A percentile compares a stretch with the other conserved stretches of the same genome.
Conservation (phyloP, 2,329 filamentous ascomycete species). For the Stromatinia cepivora region DNA sequence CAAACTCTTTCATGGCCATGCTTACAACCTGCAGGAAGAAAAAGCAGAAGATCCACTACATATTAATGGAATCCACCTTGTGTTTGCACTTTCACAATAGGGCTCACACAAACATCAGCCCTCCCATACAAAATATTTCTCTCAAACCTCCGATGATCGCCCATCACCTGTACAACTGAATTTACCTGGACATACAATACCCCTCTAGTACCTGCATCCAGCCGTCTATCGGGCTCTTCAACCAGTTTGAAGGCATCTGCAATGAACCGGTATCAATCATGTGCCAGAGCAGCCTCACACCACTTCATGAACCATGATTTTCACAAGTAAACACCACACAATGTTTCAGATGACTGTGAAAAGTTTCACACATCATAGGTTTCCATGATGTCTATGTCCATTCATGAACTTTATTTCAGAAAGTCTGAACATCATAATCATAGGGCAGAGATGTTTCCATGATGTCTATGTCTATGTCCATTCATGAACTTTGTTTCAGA, state of each 20-base stretch:
- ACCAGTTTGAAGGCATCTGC: background rate
- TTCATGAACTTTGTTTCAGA: background rate
- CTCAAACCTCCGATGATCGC: constrained; percentile 12
- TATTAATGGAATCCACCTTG: background rate
- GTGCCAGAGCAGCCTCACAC: background rate
- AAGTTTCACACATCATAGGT: constrained; percentile 1
- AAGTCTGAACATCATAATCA: no score
- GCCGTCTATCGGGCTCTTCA: constrained; percentile 18
- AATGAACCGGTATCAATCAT: constrained; percentile 1
- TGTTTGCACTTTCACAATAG: constrained; percentile 2
- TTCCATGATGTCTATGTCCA: background rate
- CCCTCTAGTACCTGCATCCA: background rate
- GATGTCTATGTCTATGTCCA: background rate
- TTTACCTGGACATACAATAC: background rate
- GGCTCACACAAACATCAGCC: constrained; percentile 9
- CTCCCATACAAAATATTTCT: background rate
- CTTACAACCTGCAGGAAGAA: background rate
- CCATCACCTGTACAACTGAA: background rate
- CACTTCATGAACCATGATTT: background rate
- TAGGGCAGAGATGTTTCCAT: no score
- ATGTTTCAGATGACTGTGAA: background rate
- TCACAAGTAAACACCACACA: background rate
- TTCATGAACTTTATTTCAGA: background rate
- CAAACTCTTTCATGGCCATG: background rate
- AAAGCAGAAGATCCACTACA: constrained; percentile 1